These are phyloP conservation scores for Chlamydomonas urium DNA, from an alignment of 139 green algal genomes.

Conservation along the genomic window DNA sequence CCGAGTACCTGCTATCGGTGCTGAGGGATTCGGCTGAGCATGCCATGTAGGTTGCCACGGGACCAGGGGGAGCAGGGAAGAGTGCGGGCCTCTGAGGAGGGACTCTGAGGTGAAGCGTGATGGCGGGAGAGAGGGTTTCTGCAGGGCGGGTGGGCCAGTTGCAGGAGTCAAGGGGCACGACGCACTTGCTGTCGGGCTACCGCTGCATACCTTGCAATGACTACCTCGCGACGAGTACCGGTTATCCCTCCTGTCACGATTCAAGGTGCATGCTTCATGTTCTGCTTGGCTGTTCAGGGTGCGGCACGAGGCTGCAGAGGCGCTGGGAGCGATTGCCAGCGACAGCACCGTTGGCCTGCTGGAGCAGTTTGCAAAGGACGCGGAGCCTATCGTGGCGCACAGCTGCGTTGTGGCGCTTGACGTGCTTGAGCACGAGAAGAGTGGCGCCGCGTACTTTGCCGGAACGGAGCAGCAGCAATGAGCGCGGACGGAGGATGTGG, in stretches of 20 bases:
- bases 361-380: slow-evolving; percentile 57
- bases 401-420: slow-evolving; percentile 95
- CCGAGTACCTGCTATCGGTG: slow-evolving; percentile 44
- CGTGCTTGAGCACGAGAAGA: slow-evolving; percentile 84
- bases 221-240: too few species aligned
- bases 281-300: slow-evolving; percentile 53
- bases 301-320: slow-evolving; percentile 95
- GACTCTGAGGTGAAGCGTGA: too few species aligned
- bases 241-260: too few species aligned
- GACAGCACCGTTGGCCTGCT: slow-evolving; percentile 58
- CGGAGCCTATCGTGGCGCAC: slow-evolving; percentile 90
- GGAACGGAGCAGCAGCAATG: neutral
- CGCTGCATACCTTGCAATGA: too few species aligned
- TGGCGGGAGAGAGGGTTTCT: too few species aligned
- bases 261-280: too few species aligned
- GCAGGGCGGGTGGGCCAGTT: too few species aligned
- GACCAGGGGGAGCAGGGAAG: too few species aligned
- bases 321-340: slow-evolving; percentile 79
- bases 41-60: slow-evolving; percentile 68
- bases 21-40: slow-evolving; percentile 73
- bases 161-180: too few species aligned
- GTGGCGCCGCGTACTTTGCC: slow-evolving; percentile 34
- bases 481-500: too few species aligned
- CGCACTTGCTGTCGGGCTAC: too few species aligned
- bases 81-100: too few species aligned